Base-by-base conservation (phyloP, 2,329 filamentous ascomycete species). In the Calonectria multiphialidica region DNA sequence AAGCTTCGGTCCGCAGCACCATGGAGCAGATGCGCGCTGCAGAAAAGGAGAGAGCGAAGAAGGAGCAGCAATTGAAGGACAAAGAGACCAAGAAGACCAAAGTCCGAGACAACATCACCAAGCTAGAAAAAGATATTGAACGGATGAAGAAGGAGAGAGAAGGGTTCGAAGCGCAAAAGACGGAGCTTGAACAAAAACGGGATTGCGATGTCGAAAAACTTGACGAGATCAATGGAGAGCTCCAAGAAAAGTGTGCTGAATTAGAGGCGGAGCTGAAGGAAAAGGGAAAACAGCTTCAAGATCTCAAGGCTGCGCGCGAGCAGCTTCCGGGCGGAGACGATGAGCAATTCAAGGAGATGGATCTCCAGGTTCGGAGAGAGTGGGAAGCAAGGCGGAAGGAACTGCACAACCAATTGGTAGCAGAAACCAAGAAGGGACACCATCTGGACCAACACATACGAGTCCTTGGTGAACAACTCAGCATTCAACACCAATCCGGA, bases 1-100 rank as follows among this genome's bases (percentile, higher is more conserved):
- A 94, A 79, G 93, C 93, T 74, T 93, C 96, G 80, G 92, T 97
- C 66, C 93, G 94, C 65, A 91, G 90, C 55, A 91, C 96, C 7
- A 95, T 97, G 82, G 92, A 95, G 66, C 89, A 94, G 75, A 98
- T 97, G 86, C 92, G 95, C 59, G 90, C 92, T 5, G 93, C 94
- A 1, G 93, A 97, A 80, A 94, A 93, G 74, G 93, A 94, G 72
- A 94, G 93, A 77, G 88, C 90, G 1, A 94, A 96, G 80, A 94
- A 94, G 80, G 95, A 98, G 80, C 92, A 92, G 77, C 79, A 89
- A 10, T 80, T 96, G 64, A 90, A 90, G 77, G 91, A 95, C 63
- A 95, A 93, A 81, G 88, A 91, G 77, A 87, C 88, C 18, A 93
- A 95, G 80, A 88, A 92, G 66, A 86, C 90, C 76, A 95, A 94